Evolutionary conservation across 1,284 basidiomycete species (phyloP), one percentile per base, ranked within the genome.

Genomic region (Moesziomyces sp.): DNA sequence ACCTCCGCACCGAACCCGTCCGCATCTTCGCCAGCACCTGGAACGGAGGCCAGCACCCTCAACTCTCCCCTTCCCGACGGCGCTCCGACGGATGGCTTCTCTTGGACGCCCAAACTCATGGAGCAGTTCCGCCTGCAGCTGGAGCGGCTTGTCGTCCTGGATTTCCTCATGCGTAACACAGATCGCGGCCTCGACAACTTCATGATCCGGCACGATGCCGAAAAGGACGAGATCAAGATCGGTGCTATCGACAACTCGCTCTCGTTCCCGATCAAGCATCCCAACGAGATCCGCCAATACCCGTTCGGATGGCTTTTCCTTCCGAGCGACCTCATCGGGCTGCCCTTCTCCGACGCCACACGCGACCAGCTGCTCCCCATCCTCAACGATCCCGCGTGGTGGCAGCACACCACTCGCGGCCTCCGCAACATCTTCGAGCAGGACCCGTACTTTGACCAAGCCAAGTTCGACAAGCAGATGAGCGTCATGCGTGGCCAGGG

Each of bases 401-500:
- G 94, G 94, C 89, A 92, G 73, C 90, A 93, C 80, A 94, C 93
- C 5, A 91, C 90, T 1, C 90, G 87, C 69, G 89, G 93, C 72
- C 86, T 96, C 8, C 87, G 90, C 62, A 90, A 90, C 72, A 80
- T 94, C 21, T 94, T 94, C 81, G 88, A 89, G 16, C 87, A 92
- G 16, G 93, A 94, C 83, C 89, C 90, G 5, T 93, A 92, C 52
- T 86, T 85, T 58, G 81, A 84, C 51, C 79, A 83, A 35, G 60
- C 67, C 38, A 81, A 82, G 55, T 86, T 86, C 68, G 70, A 92
- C 89, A 87, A 91, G 74, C 93, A 96, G 88, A 86, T 96, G 74
- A 91, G 92, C 40, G 91, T 96, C 8, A 90, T 96, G 72, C 94
- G 94, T 84, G 94, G 93, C 3, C 94, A 97, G 83, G 93, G 92